phyloP scores from a whole-genome alignment of 345 rosid species.

The Anastatica hierochuntica region DNA sequence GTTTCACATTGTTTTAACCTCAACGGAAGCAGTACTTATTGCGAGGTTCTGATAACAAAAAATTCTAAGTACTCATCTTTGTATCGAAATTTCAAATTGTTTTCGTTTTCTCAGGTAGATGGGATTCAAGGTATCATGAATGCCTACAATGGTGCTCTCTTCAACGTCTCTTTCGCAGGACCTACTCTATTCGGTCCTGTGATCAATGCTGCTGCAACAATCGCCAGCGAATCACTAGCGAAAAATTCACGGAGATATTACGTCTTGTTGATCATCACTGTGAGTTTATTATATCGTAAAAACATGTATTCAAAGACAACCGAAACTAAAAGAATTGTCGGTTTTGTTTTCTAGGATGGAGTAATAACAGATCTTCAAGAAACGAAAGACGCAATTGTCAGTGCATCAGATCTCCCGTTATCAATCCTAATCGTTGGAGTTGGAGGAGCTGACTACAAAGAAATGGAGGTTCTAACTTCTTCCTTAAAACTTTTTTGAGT shows the following conservation, averaged over 20 bases:
- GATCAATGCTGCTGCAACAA: slow-evolving; percentile 55
- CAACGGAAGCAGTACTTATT: slow-evolving; percentile 73
- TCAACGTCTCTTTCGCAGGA: slow-evolving; percentile 92
- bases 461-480: slow-evolving; percentile 68
- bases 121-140: slow-evolving; percentile 82
- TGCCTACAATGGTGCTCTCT: slow-evolving; percentile 75
- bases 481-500: too few species aligned
- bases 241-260: slow-evolving; percentile 46
- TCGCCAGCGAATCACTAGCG: slow-evolving; percentile 68
- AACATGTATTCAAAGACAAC: neutral
- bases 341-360: slow-evolving; percentile 50
- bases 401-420: slow-evolving; percentile 85
- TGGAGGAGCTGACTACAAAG: slow-evolving; percentile 98
- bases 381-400: slow-evolving; percentile 81
- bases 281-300: slow-evolving; percentile 18
- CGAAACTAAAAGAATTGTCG: neutral
- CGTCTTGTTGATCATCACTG: slow-evolving; percentile 85
- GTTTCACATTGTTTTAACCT: slow-evolving; percentile 93
- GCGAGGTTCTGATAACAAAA: slow-evolving; percentile 39
- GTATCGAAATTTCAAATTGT: neutral
- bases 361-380: slow-evolving; percentile 96
- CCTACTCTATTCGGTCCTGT: slow-evolving; percentile 96
- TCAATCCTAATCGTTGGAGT: slow-evolving; percentile 93
- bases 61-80: too few species aligned
- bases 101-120: slow-evolving; percentile 71